Base-by-base conservation (phyloP, 176 grass and related monocot species). In the Zea luxurians region DNA sequence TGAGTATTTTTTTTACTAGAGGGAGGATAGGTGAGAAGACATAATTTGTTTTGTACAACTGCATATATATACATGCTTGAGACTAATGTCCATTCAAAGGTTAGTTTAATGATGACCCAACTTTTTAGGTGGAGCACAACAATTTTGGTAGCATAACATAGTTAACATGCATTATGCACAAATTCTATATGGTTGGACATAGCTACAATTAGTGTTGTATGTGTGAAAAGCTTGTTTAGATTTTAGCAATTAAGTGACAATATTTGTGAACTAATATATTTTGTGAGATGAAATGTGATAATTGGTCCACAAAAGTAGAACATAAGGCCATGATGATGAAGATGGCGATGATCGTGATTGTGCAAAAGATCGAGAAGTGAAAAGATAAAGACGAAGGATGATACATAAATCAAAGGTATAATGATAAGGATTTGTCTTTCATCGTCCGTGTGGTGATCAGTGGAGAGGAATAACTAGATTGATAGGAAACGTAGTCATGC, bases 11-110 rank as follows among this genome's bases (percentile, higher is more conserved):
- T 42, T 42, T 44, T 48, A 48, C 47, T 48, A 48, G 47, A 48
- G 47, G 47, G 11, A 48, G 12, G 47, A 46, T 18, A 40, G 40
- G 50, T 11, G 10, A 76, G 16, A 21, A 76, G 49, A 48, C 41
- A 76, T 11, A 41, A 36, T 77, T 52, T 52, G 27, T 37, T 9
- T 36, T 1, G 40, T 18, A 18, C 11, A 35, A 12, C 59, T 85
- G 48, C 16, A 55, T 67, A 72, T 67, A 48, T 48, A 13, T 48
- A 2, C 0, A 80, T 63, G 15, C 16, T 37, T 10, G 13, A 60
- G 61, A 41, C 2, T 45, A 60, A 74, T 13, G 13, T 61, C 63
- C 61, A 80, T 84, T 41, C 34, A 61, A 17, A 40, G 65, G 60
- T 68, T 74, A 61, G 2, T 50, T 17, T 44, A 68, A 12, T 75